These are phyloP conservation scores for Chalaropsis ovoidea DNA, from an alignment of 2,329 filamentous ascomycete genomes.

Conservation along the genomic window DNA sequence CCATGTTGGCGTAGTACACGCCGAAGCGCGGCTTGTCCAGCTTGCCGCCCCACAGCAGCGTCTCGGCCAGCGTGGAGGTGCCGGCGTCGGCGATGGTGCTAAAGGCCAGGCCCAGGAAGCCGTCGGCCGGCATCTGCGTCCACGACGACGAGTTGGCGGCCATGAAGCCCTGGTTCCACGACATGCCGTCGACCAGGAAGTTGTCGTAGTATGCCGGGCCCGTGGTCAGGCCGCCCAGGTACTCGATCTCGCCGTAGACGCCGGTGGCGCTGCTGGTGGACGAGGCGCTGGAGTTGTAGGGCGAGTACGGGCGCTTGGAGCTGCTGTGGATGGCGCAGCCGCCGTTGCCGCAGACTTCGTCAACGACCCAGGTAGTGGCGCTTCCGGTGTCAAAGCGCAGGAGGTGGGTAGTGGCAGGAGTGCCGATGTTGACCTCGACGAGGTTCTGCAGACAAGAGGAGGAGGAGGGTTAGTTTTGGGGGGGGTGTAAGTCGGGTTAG, in stretches of 20 bases:
- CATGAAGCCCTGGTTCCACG: constrained; percentile 32
- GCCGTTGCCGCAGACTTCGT: constrained; percentile 28
- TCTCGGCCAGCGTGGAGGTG: constrained; percentile 31
- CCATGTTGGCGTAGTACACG: constrained; percentile 30
- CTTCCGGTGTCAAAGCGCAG: constrained; percentile 34
- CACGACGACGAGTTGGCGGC: constrained; percentile 30
- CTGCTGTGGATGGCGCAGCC: constrained; percentile 29
- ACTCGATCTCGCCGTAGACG: constrained; percentile 28
- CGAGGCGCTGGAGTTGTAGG: constrained; percentile 30
- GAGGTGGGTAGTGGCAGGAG: constrained; percentile 29
- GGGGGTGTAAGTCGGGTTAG: not conserved
- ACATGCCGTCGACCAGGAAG: constrained; percentile 26
- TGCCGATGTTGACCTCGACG: constrained; percentile 30
- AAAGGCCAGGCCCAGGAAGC: constrained; percentile 34
- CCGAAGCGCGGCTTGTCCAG: constrained; percentile 32
- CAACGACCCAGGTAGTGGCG: constrained; percentile 32
- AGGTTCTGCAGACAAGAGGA: constrained; percentile 6
- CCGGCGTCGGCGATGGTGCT: constrained; percentile 30
- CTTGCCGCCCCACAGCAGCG: constrained; percentile 30
- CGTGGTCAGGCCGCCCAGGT: constrained; percentile 30
- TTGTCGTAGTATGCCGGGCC: constrained; percentile 30
- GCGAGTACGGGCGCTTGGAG: constrained; percentile 25
- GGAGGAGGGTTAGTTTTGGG: not conserved
- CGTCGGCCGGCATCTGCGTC: constrained; percentile 30
- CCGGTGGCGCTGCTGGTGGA: constrained; percentile 29